Evolutionary conservation across 495 filamentous ascomycete species (phyloP).

Genomic region (Margaritispora aquatica): DNA sequence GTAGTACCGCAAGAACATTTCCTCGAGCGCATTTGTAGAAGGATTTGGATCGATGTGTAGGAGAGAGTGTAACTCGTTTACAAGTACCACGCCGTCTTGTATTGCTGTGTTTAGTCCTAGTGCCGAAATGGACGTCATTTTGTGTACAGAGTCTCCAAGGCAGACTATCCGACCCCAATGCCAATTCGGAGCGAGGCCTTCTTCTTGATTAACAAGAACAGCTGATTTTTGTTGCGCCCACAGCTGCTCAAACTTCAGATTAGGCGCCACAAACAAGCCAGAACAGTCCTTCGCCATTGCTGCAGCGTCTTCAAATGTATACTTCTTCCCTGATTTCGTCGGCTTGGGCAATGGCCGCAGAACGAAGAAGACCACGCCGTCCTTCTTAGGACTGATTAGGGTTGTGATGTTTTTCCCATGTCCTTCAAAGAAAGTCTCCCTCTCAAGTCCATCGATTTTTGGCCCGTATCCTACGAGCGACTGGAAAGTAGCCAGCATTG

Average conservation of each 20-base stretch:
- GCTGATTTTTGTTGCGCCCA: not conserved
- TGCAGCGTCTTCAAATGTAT: slow-evolving; percentile 1
- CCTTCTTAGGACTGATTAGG: slow-evolving; percentile 2
- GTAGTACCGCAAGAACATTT: not conserved
- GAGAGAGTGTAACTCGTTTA: slow-evolving; percentile 1
- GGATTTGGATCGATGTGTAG: slow-evolving; percentile 3
- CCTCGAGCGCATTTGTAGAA: slow-evolving; percentile 1
- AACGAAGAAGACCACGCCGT: slow-evolving; percentile 1
- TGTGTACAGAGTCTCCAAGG: slow-evolving; percentile 5
- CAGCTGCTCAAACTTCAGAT: slow-evolving; percentile 1
- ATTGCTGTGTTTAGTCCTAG: slow-evolving; percentile 2
- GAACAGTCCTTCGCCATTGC: slow-evolving; percentile 1
- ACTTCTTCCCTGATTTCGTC: slow-evolving; percentile 2
- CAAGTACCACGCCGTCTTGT: slow-evolving; percentile 3
- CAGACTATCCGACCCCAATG: slow-evolving; percentile 3
- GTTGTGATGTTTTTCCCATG: slow-evolving; percentile 4
- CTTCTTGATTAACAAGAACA: slow-evolving; percentile 4
- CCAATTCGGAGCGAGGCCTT: slow-evolving; percentile 2
- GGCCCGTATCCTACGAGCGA: slow-evolving; percentile 3
- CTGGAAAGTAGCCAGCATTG: slow-evolving; percentile 3
- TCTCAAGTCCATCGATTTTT: slow-evolving; percentile 2
- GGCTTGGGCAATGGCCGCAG: slow-evolving; percentile 1
- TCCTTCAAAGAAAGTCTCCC: slow-evolving; percentile 1
- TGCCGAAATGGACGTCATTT: slow-evolving; percentile 3
- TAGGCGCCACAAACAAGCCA: slow-evolving; percentile 2